A percentile compares a stretch with the other conserved stretches of the same genome.
Conservation (phyloP, 1,284 basidiomycete species). For the Rhodotorula sp. region DNA sequence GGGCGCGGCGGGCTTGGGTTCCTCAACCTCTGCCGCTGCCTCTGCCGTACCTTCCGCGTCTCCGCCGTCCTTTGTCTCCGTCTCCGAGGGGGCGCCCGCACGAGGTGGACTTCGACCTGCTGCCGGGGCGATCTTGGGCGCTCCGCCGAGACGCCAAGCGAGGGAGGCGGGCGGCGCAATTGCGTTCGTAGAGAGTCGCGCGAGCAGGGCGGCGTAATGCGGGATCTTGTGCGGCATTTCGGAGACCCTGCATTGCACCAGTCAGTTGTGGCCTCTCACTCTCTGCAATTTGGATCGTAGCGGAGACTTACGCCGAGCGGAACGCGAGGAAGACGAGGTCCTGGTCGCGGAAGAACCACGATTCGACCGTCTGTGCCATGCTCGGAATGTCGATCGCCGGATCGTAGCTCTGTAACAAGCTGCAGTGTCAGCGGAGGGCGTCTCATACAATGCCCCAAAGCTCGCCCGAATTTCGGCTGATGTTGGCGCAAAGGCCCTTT, state of each 20-base stretch:
- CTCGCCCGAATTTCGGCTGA: background rate
- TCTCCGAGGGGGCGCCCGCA: background rate
- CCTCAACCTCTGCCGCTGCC: slow-evolving; percentile 15
- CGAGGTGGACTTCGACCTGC: background rate
- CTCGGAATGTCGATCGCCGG: slow-evolving; percentile 35
- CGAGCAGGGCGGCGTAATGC: slow-evolving; percentile 77
- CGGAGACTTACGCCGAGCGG: slow-evolving; percentile 41
- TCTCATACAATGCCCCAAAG: too few relatives aligned
- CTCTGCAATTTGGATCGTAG: too few relatives aligned
- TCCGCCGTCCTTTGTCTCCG: background rate
- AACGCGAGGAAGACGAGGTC: slow-evolving; percentile 40
- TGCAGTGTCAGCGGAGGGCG: too few relatives aligned
- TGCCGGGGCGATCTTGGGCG: background rate
- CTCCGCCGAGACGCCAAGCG: slow-evolving; percentile 15
- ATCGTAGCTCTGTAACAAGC: slow-evolving; percentile 29
- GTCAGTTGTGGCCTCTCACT: background rate
- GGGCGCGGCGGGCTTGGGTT: slow-evolving; percentile 9
- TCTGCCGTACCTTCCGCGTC: background rate
- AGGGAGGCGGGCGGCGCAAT: slow-evolving; percentile 27
- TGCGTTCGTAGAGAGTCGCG: slow-evolving; percentile 54
- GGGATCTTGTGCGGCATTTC: slow-evolving; percentile 90
- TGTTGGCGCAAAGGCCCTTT: background rate
- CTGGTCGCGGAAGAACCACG: slow-evolving; percentile 35
- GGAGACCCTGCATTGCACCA: slow-evolving; percentile 59
- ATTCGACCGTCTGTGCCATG: slow-evolving; percentile 26